phyloP scores from a whole-genome alignment of 2,329 filamentous ascomycete genomes.

The Cordyceps cateniannulata region DNA sequence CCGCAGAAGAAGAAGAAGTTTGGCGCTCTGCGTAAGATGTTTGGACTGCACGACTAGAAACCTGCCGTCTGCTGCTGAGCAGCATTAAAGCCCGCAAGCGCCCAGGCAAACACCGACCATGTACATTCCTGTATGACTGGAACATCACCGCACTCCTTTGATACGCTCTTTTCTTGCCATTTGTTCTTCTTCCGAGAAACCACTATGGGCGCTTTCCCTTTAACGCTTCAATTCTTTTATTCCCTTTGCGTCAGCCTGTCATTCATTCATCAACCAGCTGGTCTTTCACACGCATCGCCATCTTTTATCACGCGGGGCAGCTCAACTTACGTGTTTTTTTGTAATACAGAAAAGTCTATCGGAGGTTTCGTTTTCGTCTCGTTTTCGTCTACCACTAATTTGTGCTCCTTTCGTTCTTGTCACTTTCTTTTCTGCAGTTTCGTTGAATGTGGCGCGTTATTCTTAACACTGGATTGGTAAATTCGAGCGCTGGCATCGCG shows the following conservation, averaged over 20 bases:
- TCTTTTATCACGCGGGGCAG: neutral
- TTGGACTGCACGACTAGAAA: conserved; percentile 43
- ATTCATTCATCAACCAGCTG: neutral
- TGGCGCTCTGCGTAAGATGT: conserved; percentile 57
- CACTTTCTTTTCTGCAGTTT: neutral
- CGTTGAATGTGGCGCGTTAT: neutral
- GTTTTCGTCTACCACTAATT: neutral
- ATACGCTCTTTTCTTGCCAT: neutral
- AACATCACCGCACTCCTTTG: too few species aligned
- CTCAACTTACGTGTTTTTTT: neutral
- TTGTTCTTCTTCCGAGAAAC: neutral
- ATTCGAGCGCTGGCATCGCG: neutral
- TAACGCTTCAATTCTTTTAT: neutral
- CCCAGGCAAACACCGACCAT: neutral
- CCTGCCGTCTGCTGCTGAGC: conserved; percentile 1
- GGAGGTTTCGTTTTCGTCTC: neutral
- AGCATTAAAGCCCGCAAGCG: neutral
- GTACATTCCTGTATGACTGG: neutral
- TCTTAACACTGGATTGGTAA: neutral
- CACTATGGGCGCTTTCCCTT: neutral
- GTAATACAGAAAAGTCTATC: neutral
- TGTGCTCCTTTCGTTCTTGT: neutral
- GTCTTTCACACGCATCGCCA: neutral
- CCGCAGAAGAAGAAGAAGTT: conserved; percentile 59
- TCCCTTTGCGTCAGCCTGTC: neutral